Percentiles rank a stretch among this genome's conserved stretches.
phyloP scores from a whole-genome alignment of 148 eudicot species.

The Vaccinium darrowii region DNA sequence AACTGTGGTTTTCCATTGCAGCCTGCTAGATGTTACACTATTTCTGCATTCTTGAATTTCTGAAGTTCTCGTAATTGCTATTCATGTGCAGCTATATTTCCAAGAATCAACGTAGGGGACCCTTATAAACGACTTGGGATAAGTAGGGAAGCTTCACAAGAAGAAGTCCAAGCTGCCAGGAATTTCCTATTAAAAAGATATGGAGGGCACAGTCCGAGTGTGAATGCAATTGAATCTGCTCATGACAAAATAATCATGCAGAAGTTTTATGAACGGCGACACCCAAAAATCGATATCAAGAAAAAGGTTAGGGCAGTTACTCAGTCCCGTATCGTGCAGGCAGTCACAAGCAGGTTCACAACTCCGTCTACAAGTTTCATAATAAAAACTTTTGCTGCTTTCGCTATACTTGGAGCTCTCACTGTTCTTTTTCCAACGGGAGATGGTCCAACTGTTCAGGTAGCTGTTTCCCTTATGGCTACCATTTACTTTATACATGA shows the following conservation, averaged over 20 bases:
- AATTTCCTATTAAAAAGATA: constrained; percentile 84
- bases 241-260: constrained; percentile 96
- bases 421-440: constrained; percentile 90
- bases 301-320: constrained; percentile 76
- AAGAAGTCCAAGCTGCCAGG: constrained; percentile 88
- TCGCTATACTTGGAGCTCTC: constrained; percentile 69
- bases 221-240: constrained; percentile 91
- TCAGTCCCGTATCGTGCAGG: constrained; percentile 66
- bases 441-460: constrained; percentile 98
- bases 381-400: constrained; percentile 55
- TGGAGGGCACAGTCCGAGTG: constrained; percentile 83
- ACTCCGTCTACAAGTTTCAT: constrained; percentile 74
- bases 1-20: constrained; percentile 7
- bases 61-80: constrained; percentile 6
- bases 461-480: constrained; percentile 73
- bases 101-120: constrained; percentile 79
- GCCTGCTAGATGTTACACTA: constrained; percentile 8
- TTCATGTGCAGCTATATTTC: constrained; percentile 67
- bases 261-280: constrained; percentile 74
- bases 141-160: constrained; percentile 86
- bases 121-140: constrained; percentile 94
- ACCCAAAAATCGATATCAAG: constrained; percentile 74
- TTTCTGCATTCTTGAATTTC: neutral
- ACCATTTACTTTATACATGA: constrained; percentile 76
- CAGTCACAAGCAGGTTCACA: constrained; percentile 68